Base-by-base conservation (phyloP, 345 rosid genomes). In the Eucalyptus albens region DNA sequence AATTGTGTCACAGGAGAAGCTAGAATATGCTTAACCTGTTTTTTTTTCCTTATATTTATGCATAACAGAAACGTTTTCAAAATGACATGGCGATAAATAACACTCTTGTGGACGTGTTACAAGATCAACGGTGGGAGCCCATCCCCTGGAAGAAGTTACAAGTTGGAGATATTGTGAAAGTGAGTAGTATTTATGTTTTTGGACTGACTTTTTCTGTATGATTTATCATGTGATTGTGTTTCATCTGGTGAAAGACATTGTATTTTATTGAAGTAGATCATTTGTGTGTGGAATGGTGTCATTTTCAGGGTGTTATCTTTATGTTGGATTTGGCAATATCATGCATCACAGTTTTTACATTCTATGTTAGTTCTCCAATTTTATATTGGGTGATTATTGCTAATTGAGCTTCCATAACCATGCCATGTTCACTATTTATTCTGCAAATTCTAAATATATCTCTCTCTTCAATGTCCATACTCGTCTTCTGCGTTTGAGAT, bases 141-240 rank as follows among this genome's bases (percentile, higher is more conserved):
- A 91, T 95, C 81, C 94, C 99, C 11, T 98, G 99, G 99, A 96
- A 96, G 94, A 97, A 92, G 95, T 91, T 98, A 93, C 99, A 97
- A 93, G 99, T 96, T 91, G 99, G 99, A 93, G 99, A 98, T 88
- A 92, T 98, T 92, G 92, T 98, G 89, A 95, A 93, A 96, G 99
- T 98, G 93, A 94, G 96, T 94, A 55, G 50, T 88, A 60, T 69
- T 87, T 51, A 26, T 87, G 87, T 89, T 88, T 47, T 50, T 89
- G 42, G 82, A 19, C 45, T 14, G 49, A 40, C 22, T 49, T 87
- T 13, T 90, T 49, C 17, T 47, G 85, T 62, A 87, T 55, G 37
- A 50, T 88, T 29, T 91, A 72, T 59, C 44, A 15, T 67, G 40
- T 83, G 37, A 85, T 91, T n/a, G 67, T 49, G 49, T 16, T 45